Base-by-base conservation (phyloP, 1,284 basidiomycete genomes). In the Agaricales sp. region DNA sequence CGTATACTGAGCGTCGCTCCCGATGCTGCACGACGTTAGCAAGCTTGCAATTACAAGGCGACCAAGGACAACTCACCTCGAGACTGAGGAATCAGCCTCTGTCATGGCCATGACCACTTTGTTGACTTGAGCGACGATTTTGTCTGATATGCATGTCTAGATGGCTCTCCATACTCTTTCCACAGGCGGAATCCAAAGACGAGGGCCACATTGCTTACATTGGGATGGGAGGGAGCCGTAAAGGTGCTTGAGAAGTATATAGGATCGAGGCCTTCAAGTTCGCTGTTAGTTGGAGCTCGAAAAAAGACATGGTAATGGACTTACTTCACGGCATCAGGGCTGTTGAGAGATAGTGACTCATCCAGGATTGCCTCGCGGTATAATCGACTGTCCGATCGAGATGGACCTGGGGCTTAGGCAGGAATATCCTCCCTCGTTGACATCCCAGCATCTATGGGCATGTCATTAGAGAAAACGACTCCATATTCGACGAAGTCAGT, bases 61-160 rank as follows among this genome's bases (percentile, higher is more conserved):
- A 45, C 23, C 25, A 50, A 50, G 50, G 26, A 41, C 6, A n/a
- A 75, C 89, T 52, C 67, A 92, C 93, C 65, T 95, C 87, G 50
- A 85, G 73, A 52, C 78, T 71, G 44, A 91, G 77, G 52, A 96
- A 90, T 94, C 94, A 99, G 55, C 86, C 84, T 16, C 96, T 78
- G 59, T 87, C 90, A 58, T 94, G 87, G 20, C 94, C 93, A 53
- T 96, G 78, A 0, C 89, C 89, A 6, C 78, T 70, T 41, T 83
- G 85, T 62, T 94, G 90, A 56, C 80, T 85, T 26, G 90, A 85
- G 62, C 92, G 87, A 55, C 88, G 79, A 61, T 98, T 99, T 59
- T 96, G 88, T 57, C 85, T 78, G 69, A 97, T 98, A 67, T 99
- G 96, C 87, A 92, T 90, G 63, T 99, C 96, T 57, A 99, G 75